These are phyloP conservation scores for Urtica urens DNA, from an alignment of 306 rosid species.

Conservation along the genomic window DNA sequence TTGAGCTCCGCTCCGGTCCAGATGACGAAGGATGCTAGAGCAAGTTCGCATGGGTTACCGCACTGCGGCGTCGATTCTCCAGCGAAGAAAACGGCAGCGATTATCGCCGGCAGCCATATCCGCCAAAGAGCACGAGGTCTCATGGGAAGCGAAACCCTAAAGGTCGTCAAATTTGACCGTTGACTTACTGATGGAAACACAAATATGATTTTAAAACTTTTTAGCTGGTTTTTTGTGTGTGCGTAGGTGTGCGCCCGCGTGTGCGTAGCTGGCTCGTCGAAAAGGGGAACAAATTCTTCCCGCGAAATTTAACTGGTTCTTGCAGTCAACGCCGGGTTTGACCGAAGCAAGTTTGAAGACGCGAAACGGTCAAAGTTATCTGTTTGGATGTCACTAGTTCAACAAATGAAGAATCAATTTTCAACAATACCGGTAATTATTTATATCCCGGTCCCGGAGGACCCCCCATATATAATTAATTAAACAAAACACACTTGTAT, in stretches of 20 bases:
- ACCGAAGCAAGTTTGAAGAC: no score
- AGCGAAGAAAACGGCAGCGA: constrained; percentile 14
- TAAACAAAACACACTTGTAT: no score
- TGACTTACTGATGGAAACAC: background rate
- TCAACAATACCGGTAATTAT: no score
- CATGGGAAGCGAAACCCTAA: constrained; percentile 26
- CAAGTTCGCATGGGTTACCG: constrained; percentile 38
- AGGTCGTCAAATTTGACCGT: constrained; percentile 4
- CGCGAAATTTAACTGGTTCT: background rate
- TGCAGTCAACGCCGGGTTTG: no score
- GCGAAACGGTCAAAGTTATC: no score
- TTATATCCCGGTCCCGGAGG: no score
- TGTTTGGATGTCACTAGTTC: no score
- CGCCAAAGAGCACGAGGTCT: constrained; percentile 8
- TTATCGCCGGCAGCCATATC: constrained; percentile 15
- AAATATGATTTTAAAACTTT: background rate
- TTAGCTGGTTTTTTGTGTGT: background rate
- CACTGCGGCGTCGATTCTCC: constrained; percentile 44
- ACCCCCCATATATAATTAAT: no score
- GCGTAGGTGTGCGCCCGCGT: background rate
- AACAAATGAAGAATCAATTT: no score
- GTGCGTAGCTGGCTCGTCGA: background rate
- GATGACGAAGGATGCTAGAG: constrained; percentile 49
- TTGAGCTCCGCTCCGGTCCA: background rate
- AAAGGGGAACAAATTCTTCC: background rate